phyloP scores from a whole-genome alignment of 805 yeast species.

The Candida montana region DNA sequence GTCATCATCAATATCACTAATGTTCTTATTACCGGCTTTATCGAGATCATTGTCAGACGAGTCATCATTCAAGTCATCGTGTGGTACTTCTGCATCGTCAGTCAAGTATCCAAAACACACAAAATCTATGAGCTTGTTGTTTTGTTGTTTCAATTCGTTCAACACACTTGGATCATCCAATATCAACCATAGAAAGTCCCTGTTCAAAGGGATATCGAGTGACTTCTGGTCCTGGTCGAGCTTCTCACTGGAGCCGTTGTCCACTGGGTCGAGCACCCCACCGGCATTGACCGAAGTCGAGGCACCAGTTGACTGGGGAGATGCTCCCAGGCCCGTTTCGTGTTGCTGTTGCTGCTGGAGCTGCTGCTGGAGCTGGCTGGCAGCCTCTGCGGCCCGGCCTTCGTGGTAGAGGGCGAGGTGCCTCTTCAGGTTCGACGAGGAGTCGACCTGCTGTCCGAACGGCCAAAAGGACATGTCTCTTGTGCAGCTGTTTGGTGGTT shows the following conservation, averaged over 20 bases:
- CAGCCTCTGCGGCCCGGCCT: slow-evolving; percentile 11
- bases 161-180: slow-evolving; percentile 35
- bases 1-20: slow-evolving; percentile 5
- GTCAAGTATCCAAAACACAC: slow-evolving; percentile 40
- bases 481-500: background rate
- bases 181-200: slow-evolving; percentile 31
- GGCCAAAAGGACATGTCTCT: slow-evolving; percentile 39
- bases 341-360: slow-evolving; percentile 9
- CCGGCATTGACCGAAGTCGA: background rate
- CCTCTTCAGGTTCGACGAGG: slow-evolving; percentile 31
- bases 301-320: background rate
- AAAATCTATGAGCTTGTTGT: slow-evolving; percentile 44
- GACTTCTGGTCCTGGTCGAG: background rate
- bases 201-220: slow-evolving; percentile 15
- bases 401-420: slow-evolving; percentile 37
- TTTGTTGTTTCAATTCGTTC: slow-evolving; percentile 32
- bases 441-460: slow-evolving; percentile 33
- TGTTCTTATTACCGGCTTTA: background rate
- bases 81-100: too few species aligned
- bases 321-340: background rate
- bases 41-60: background rate
- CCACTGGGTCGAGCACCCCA: background rate
- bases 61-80: background rate
- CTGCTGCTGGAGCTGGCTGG: slow-evolving; percentile 2
- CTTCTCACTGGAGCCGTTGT: slow-evolving; percentile 4